Evolutionary conservation across 768 basidiomycete genomes (phyloP).

Genomic region (Suillus brevipes): DNA sequence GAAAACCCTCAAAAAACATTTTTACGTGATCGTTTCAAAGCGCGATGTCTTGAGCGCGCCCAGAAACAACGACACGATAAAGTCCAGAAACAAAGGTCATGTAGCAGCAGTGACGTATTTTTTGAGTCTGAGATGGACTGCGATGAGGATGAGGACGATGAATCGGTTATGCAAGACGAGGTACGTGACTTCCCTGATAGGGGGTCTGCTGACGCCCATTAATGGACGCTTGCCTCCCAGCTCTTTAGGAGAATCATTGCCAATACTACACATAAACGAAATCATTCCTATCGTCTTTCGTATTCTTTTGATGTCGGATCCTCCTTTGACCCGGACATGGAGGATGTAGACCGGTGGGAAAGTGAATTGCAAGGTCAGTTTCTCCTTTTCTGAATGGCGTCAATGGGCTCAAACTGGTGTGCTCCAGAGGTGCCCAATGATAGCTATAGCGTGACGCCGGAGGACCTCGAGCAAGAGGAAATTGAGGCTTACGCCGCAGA

Average conservation of each 20-base stretch:
- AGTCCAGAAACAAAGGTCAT: conserved; percentile 37
- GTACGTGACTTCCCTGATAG: conserved; percentile 32
- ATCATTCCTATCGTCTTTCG: conserved; percentile 59
- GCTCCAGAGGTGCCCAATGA: not conserved
- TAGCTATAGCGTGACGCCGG: conserved; percentile 31
- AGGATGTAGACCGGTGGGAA: conserved; percentile 66
- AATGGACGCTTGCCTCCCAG: conserved; percentile 34
- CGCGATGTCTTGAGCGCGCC: conserved; percentile 62
- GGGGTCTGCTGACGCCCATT: conserved; percentile 11
- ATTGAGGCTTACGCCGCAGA: conserved; percentile 61
- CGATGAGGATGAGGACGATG: conserved; percentile 59
- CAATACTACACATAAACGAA: conserved; percentile 48
- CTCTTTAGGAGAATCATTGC: conserved; percentile 67
- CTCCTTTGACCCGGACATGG: conserved; percentile 73
- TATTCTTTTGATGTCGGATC: conserved; percentile 72
- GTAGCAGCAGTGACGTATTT: conserved; percentile 47
- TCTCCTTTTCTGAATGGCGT: not conserved
- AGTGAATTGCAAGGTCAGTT: conserved; percentile 46
- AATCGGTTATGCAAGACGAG: conserved; percentile 62
- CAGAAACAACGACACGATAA: conserved; percentile 47
- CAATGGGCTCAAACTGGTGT: not conserved
- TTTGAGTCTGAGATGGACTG: conserved; percentile 50
- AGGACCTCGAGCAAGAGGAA: conserved; percentile 57
- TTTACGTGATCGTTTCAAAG: conserved; percentile 59
- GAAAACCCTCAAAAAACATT: conserved; percentile 55